Evolutionary conservation across 2,329 filamentous ascomycete genomes (phyloP).

Genomic region (Fusarium dlaminii): DNA sequence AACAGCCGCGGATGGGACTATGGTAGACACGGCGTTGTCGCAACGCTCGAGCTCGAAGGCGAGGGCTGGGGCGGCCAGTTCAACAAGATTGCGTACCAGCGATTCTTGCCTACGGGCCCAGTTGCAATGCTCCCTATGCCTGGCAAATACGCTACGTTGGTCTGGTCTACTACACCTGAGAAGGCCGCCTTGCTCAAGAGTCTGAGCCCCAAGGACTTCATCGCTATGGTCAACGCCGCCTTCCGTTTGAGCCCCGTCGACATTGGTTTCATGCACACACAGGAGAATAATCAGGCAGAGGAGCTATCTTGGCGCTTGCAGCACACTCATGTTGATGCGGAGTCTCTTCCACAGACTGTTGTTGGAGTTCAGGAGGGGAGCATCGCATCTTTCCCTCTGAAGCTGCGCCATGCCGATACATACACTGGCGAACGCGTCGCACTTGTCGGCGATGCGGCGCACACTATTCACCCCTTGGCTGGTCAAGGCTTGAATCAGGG

Average conservation of each 20-base stretch:
- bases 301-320: slow-evolving; percentile 86
- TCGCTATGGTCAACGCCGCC: slow-evolving; percentile 90
- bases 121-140: slow-evolving; percentile 92
- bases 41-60: slow-evolving; percentile 79
- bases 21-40: slow-evolving; percentile 87
- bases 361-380: slow-evolving; percentile 79
- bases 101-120: slow-evolving; percentile 92
- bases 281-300: slow-evolving; percentile 67
- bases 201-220: slow-evolving; percentile 76
- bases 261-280: slow-evolving; percentile 81
- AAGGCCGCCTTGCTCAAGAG: slow-evolving; percentile 83
- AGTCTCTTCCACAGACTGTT: slow-evolving; percentile 71
- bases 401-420: slow-evolving; percentile 90
- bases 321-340: slow-evolving; percentile 68
- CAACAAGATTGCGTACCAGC: slow-evolving; percentile 86
- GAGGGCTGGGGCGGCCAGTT: slow-evolving; percentile 63
- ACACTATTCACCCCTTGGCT: slow-evolving; percentile 93
- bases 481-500: slow-evolving; percentile 96
- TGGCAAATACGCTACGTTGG: slow-evolving; percentile 82
- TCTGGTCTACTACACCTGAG: slow-evolving; percentile 91
- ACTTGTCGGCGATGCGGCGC: slow-evolving; percentile 91
- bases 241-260: slow-evolving; percentile 85
- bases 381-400: slow-evolving; percentile 89
- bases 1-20: slow-evolving; percentile 93
- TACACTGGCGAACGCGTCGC: slow-evolving; percentile 93